Percentiles rank a stretch among this genome's conserved stretches.
These are phyloP conservation scores for Cymbidium sinense DNA, from an alignment of 106 monocot species.

Conservation along the genomic window DNA sequence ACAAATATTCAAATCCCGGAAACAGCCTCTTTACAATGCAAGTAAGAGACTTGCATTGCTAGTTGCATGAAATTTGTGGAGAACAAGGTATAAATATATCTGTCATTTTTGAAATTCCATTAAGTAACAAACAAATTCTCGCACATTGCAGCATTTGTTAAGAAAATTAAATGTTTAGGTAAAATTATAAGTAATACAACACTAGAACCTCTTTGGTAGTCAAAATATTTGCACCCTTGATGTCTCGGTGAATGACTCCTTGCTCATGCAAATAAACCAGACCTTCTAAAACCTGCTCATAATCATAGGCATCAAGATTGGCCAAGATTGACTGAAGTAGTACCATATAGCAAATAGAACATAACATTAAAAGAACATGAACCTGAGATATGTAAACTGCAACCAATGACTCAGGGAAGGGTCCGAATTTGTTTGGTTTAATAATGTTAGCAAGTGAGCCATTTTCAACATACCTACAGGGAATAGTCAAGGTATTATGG, in stretches of 20 bases:
- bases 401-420: conserved; percentile 92
- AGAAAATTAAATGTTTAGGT: neutral
- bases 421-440: conserved; percentile 98
- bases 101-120: neutral
- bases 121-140: neutral
- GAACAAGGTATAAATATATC: neutral
- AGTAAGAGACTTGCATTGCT: neutral
- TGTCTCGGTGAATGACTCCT: conserved; percentile 97
- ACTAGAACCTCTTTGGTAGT: conserved; percentile 86
- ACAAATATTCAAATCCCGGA: neutral
- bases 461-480: conserved; percentile 93
- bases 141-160: neutral
- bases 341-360: neutral
- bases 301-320: conserved; percentile 11
- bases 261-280: conserved; percentile 96
- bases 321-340: neutral
- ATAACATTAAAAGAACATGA: neutral
- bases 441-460: conserved; percentile 96
- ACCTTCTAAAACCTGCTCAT: conserved; percentile 87
- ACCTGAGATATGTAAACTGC: conserved; percentile 95
- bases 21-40: neutral
- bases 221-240: conserved; percentile 99
- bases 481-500: neutral
- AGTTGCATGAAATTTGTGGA: neutral
- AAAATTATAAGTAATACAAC: neutral